Evolutionary conservation across 352 stramenopile species (phyloP), one percentile per base, ranked within the genome.

Genomic region (Blastocystis sp.): DNA sequence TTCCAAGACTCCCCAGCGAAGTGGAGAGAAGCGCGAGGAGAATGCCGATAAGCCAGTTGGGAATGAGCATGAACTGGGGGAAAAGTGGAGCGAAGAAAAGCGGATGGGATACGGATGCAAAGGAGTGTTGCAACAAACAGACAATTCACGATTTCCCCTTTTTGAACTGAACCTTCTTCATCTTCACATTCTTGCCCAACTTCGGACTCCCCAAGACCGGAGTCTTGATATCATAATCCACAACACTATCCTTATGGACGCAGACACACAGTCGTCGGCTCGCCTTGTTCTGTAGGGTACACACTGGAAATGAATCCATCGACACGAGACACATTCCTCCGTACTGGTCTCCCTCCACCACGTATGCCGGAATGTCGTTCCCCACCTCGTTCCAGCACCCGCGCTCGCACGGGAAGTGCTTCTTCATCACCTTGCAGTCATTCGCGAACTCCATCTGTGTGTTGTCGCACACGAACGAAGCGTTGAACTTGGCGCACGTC

Each of bases 301-400:
- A 85, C 21, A 45, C 55, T 2, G 74, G 55, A 41, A 85, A 85
- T 0, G 55, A 37, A 29, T 85, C 74, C 6, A 31, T 37, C 21
- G 74, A 85, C 4, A 85, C 55, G 33, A 85, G 55, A 39, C 74
- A 85, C 74, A 85, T 67, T 51, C 55, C 55, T 10, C 45, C 60
- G 61, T 85, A 85, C 31, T 62, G 10, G 9, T 69, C 31, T 19
- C 74, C 74, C 31, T 69, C 29, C 9, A 51, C 33, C 33, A 85
- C 55, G 45, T 67, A 85, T 4, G 74, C 33, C 2, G 74, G 74
- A 45, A 85, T 69, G 19, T 85, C 21, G 35, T 67, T 67, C 1
- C 33, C 61, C 4, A 85, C 74, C 50, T 85, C 74, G 26, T 85
- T 85, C 74, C 74, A 85, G 51, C 74, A 85, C n/a, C 74, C 74